phyloP scores from a whole-genome alignment of 805 yeast genomes.

The Wickerhamiella hasegawae region DNA sequence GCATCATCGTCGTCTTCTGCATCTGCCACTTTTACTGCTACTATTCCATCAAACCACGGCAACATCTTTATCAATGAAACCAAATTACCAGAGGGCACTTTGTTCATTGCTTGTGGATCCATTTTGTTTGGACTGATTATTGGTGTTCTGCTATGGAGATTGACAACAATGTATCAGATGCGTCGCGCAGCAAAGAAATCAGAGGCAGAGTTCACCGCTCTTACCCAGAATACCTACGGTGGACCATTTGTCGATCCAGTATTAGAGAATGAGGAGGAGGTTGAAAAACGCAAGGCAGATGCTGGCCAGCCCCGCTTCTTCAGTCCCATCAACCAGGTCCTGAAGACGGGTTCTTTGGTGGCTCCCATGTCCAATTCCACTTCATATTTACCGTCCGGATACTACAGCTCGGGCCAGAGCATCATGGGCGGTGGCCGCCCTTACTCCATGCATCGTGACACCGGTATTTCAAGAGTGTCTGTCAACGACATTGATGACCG shows the following conservation, averaged over 20 bases:
- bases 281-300: too few relatives aligned
- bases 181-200: constrained; percentile 36
- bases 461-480: neutral
- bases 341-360: constrained; percentile 27
- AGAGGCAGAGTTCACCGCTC: constrained; percentile 16
- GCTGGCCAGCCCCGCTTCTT: too few relatives aligned
- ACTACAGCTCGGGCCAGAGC: constrained; percentile 6
- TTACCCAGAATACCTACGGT: constrained; percentile 11
- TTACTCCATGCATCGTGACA: constrained; percentile 2
- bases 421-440: constrained; percentile 1
- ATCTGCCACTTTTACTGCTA: constrained; percentile 19
- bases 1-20: neutral
- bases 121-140: constrained; percentile 44
- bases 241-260: constrained; percentile 15
- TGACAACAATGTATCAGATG: constrained; percentile 30
- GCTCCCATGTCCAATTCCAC: constrained; percentile 6
- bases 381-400: constrained; percentile 12
- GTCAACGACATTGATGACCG: neutral
- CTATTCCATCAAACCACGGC: constrained; percentile 39
- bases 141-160: constrained; percentile 36
- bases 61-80: constrained; percentile 51
- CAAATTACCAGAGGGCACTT: constrained; percentile 53
- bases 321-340: constrained; percentile 67
- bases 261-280: too few relatives aligned
- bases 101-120: constrained; percentile 68